Base-by-base conservation (phyloP, 2,329 filamentous ascomycete species). In the Aspergillus sp. region DNA sequence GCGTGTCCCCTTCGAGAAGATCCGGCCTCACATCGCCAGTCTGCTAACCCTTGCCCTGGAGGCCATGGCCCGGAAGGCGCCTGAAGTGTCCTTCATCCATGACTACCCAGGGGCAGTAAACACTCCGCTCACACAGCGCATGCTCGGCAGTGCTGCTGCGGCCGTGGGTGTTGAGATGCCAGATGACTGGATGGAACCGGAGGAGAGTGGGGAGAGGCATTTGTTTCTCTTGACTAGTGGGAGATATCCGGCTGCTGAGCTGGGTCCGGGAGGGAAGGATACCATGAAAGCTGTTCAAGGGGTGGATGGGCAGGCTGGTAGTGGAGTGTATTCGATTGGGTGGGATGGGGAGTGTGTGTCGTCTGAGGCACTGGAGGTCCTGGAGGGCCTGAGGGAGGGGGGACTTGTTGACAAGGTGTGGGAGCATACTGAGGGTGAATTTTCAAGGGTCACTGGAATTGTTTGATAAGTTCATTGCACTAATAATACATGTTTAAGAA, bases 221-320 rank as follows among this genome's bases (percentile, higher is more conserved):
- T 33, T 62, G 2, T 60, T 52, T 37, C 24, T 49, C 12, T 19
- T 49, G 12, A 61, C 56, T 15, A 58, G 45, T 40, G 45, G 34
- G n/a, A n/a, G 27, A 22, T 58, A 50, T 24, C 56, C 33, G 4
- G 24, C 56, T 12, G 12, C 37, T 9, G 20, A 20, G 20, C 3
- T 4, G 20, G 20, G 30, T 3, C 0, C 13, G 2, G 27, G 1
- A 30, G 3, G 27, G 3, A 30, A 30, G 9, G 3, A 1, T 5
- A 37, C 15, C 3, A 5, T 37, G 1, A 22, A n/a, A 11, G 17
- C 47, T 46, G 51, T 52, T 12, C 9, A n/a, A 13, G 56, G 56
- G 2, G 5, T 24, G 4, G 22, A 58, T 51, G 56, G 56, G 5
- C 7, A 41, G 30, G 12, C 20, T 4, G 46, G 51, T 5, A 50